Conservation (phyloP, 75 land plant species). For the Cupressus sempervirens region DNA sequence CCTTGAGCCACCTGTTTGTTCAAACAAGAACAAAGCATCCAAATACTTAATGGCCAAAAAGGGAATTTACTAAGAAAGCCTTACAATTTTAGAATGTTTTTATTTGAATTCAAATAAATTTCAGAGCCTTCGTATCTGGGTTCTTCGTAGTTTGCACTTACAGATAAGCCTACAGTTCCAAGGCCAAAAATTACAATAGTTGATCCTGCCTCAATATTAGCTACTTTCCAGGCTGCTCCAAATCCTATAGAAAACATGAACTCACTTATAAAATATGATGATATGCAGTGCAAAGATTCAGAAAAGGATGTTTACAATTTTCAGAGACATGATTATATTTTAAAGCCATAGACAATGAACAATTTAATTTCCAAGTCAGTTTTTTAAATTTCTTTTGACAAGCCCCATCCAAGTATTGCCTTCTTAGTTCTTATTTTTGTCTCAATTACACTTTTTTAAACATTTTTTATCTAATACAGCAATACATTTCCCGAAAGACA, state of each 20-base stretch:
- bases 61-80: background rate
- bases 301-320: background rate
- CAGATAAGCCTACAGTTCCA: too few relatives aligned
- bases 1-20: constrained; percentile 69
- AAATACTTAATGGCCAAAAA: background rate
- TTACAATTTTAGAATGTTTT: too few relatives aligned
- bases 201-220: constrained; percentile 75
- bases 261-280: background rate
- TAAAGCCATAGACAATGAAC: background rate
- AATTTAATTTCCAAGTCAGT: background rate
- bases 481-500: background rate
- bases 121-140: too few relatives aligned
- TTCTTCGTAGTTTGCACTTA: too few relatives aligned
- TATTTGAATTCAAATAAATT: too few relatives aligned
- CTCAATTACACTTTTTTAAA: background rate
- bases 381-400: background rate
- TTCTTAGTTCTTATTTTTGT: background rate
- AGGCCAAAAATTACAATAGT: too few relatives aligned
- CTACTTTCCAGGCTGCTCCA: constrained; percentile 94
- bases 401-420: background rate
- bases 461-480: background rate
- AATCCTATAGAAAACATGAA: constrained; percentile 28
- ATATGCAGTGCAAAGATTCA: background rate
- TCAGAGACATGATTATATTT: background rate
- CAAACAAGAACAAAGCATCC: background rate